Evolutionary conservation across 805 yeast species (phyloP), one percentile per base, ranked within the genome.

Genomic region (Yarrowia porcina): DNA sequence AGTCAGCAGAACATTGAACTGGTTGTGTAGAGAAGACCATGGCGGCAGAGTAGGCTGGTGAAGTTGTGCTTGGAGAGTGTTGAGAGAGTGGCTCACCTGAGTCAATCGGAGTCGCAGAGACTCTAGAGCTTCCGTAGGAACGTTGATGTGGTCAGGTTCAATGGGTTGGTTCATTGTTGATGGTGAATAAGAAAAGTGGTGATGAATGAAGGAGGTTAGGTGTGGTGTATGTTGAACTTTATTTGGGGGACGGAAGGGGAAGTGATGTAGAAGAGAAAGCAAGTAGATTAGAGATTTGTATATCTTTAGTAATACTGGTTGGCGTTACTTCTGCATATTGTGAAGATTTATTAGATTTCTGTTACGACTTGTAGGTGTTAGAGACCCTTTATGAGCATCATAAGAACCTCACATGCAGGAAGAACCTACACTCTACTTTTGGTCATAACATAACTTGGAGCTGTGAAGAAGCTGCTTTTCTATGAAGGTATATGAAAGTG

Each of bases 1-100:
- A 15, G 96, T 88, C 32, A 92, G 73, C 9, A 90, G 82, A 27
- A 92, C 90, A 68, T 85, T 89, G 69, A 90, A 83, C 73, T 93
- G 98, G 65, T 87, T 85, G 69, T 89, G 97, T 20, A 93, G 75
- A 3, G 88, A 84, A 17, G 85, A 85, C 83, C 83, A 82, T 61
- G 80, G 80, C 10, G 83, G 82, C 28, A 79, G 71, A 52, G 74
- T 76, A 9, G 81, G 76, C 59, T 73, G 75, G 32, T 79, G 75
- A 64, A 87, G 74, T 41, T 84, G 85, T 23, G 79, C 81, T 66
- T 82, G 82, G 6, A 87, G 76, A 66, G 82, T 81, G 38, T 79
- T 75, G 25, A 88, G 73, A 0, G 91, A 84, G 67, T 84, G 86
- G 1, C 86, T 82, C 6, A 84, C 70, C 66, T 85, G 89, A 0